phyloP scores from a whole-genome alignment of 1,284 basidiomycete species.

The Golubevia sp. region DNA sequence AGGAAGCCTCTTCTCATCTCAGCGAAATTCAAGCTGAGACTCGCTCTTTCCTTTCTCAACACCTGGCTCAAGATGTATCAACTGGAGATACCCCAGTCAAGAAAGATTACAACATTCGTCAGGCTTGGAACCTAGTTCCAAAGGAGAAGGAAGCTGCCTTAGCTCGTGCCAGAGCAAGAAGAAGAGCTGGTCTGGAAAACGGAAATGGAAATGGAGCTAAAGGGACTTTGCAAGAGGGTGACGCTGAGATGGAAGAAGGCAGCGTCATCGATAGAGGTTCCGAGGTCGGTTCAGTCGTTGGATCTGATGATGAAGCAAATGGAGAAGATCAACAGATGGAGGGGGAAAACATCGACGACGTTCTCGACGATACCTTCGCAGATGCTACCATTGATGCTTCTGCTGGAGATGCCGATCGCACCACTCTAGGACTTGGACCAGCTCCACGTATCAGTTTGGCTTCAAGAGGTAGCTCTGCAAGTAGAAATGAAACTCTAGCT shows the following conservation, averaged over 20 bases:
- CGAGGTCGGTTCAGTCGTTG: conserved; percentile 16
- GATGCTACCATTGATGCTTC: too few species aligned
- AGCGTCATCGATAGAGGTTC: neutral
- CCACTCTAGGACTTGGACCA: too few species aligned
- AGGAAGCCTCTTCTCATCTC: too few species aligned
- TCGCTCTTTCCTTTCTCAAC: conserved; percentile 3
- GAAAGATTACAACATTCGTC: conserved; percentile 20
- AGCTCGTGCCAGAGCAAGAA: conserved; percentile 14
- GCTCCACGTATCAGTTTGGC: too few species aligned
- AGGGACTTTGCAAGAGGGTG: conserved; percentile 6
- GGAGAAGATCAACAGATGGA: neutral
- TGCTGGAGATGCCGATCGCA: too few species aligned
- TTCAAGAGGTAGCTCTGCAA: too few species aligned
- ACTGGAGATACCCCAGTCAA: conserved; percentile 46
- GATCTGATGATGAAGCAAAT: conserved; percentile 1
- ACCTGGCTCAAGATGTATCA: conserved; percentile 17
- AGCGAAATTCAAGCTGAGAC: too few species aligned
- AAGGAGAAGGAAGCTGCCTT: conserved; percentile 25
- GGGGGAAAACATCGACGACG: neutral
- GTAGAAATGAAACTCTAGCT: too few species aligned
- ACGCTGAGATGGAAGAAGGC: neutral
- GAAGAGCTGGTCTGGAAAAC: conserved; percentile 3
- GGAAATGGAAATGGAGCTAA: conserved; percentile 8
- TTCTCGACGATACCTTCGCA: neutral
- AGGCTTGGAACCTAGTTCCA: conserved; percentile 30